Base-by-base conservation (phyloP, 2,329 filamentous ascomycete species). In the Colletotrichum spinosum region DNA sequence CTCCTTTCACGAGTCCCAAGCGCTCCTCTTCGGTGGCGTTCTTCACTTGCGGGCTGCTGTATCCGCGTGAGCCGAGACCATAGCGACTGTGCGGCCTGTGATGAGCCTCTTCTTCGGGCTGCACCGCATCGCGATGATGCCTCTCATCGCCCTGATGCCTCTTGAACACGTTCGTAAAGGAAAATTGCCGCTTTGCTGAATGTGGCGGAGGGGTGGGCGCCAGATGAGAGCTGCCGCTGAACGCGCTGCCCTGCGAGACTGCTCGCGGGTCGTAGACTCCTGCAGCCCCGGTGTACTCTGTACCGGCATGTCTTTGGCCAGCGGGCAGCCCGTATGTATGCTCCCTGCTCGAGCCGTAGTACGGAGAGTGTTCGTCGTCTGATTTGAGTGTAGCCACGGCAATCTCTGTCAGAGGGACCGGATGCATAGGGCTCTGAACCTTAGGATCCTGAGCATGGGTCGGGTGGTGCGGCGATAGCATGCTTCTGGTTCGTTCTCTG, bases 81-180 rank as follows among this genome's bases (percentile, higher is more conserved):
- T 71, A 68, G 2, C 69, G 55, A 2, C 66, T 61, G 1, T 52
- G 53, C 17, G 69, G 60, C 42, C 65, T 55, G 55, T 50, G 74
- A 57, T 70, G 71, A 9, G 44, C 37, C 46, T 68, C 69, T 64
- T 71, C 69, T 15, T 75, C 72, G 42, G 25, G 25, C 25, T 68
- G 53, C 11, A 55, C 39, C 33, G 54, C 61, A 7, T 69, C 67
- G 53, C 69, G 69, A 57, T 77, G 83, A 69, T 83, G 79, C 52
- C 25, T 25, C 25, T 25, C 25, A 25, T 25, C 25, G 25, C 25
- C 25, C 25, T 77, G 82, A 69, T 83, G 79, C 54, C 89, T 85
- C 66, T 82, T 81, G 77, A 97, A 96, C 56, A 97, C 88, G 69
- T 92, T 93, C 69, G 94, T 91, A 83, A 98, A 98, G 15, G 92